These are phyloP conservation scores for Fusarium xylarioides DNA, from an alignment of 2,329 filamentous ascomycete species.

Conservation along the genomic window DNA sequence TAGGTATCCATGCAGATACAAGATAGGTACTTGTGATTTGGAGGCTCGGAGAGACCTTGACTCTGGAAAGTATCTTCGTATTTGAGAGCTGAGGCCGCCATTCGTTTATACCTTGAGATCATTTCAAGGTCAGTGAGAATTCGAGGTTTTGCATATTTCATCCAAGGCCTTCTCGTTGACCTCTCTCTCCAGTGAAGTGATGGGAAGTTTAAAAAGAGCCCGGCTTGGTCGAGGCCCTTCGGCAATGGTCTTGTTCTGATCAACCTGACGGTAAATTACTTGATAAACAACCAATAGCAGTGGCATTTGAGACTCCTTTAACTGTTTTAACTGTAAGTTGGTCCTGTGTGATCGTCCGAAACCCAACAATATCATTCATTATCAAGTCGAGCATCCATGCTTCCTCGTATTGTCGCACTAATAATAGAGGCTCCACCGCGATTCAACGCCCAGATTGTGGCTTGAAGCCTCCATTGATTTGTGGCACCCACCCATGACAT, in stretches of 20 bases:
- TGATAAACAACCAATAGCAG: background rate
- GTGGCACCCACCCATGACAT: constrained; percentile 17
- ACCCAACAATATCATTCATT: background rate
- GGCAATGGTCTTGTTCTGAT: background rate
- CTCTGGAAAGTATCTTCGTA: background rate
- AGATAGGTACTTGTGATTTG: background rate
- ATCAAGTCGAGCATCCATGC: background rate
- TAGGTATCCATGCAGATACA: background rate
- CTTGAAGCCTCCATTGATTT: constrained; percentile 7
- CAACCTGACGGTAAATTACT: background rate
- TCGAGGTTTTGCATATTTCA: background rate
- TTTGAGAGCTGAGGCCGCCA: background rate
- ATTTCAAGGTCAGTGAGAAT: background rate
- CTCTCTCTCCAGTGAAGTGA: background rate
- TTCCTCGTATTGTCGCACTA: constrained; percentile 6
- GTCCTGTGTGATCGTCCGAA: background rate
- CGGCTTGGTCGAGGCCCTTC: background rate
- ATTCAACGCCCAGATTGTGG: constrained; percentile 24
- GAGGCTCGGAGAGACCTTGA: background rate
- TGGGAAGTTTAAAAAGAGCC: background rate
- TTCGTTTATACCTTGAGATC: background rate
- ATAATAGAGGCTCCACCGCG: background rate
- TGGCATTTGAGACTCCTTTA: too few species aligned
- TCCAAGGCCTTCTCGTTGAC: background rate
- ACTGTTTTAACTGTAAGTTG: background rate